Percentiles rank a stretch among this genome's conserved stretches.
Evolutionary conservation across 2,329 filamentous ascomycete species (phyloP).

Genomic region (Ambrosiella cleistominuta): DNA sequence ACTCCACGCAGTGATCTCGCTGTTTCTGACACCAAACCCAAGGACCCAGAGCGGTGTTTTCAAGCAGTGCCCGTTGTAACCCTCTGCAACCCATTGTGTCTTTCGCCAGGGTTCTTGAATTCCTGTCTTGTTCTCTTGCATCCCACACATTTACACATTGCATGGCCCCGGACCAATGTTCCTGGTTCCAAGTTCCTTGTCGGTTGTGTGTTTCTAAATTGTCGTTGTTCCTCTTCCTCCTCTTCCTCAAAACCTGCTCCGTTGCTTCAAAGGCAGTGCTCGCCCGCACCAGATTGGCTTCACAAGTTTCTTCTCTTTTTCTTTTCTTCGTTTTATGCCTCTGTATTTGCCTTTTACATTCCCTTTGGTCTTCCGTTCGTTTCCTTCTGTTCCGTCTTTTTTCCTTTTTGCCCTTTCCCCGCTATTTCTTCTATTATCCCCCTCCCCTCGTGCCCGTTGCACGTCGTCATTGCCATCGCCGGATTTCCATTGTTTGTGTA

Average conservation of each 20-base stretch:
- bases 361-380: constrained; percentile 4
- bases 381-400: neutral
- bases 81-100: neutral
- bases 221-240: neutral
- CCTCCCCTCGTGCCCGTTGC: neutral
- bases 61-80: neutral
- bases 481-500: neutral
- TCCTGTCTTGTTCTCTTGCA: neutral
- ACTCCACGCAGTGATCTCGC: neutral
- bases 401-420: neutral
- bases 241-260: neutral
- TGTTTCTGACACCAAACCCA: neutral
- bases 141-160: neutral
- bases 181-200: neutral
- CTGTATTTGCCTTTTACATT: neutral
- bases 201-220: neutral
- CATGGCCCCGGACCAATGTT: constrained; percentile 1
- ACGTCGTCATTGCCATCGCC: neutral
- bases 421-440: neutral
- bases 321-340: neutral
- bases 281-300: neutral
- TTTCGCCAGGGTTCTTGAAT: neutral
- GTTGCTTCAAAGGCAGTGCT: constrained; percentile 5
- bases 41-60: neutral
- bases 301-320: neutral